phyloP scores from a whole-genome alignment of 148 eudicot genomes.

The Cornus controversa region DNA sequence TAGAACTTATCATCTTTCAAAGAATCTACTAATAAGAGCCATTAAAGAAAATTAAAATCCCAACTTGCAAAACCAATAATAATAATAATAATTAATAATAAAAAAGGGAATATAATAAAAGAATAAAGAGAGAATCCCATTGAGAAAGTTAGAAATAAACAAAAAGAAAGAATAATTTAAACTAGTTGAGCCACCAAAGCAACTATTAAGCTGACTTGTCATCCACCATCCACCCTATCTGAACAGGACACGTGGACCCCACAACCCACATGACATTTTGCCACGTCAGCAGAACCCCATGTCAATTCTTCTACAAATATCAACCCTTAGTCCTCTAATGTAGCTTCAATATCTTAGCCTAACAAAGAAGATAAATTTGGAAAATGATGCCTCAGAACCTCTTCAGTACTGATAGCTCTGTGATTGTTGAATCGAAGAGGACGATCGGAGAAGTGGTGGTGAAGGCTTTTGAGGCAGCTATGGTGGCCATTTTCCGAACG shows the following conservation, averaged over 20 bases:
- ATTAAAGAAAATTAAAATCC: not conserved
- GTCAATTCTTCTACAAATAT: slow-evolving; percentile 22
- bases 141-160: not conserved
- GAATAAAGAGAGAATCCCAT: not conserved
- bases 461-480: slow-evolving; percentile 23
- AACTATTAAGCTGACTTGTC: slow-evolving; percentile 5
- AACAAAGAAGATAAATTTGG: not conserved
- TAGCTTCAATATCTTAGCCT: slow-evolving; percentile 13
- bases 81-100: too few species aligned
- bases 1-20: not conserved
- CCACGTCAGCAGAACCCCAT: slow-evolving; percentile 3
- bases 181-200: not conserved
- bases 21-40: not conserved
- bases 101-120: too few species aligned
- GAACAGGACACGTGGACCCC: slow-evolving; percentile 2
- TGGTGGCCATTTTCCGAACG: slow-evolving; percentile 5
- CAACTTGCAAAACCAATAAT: not conserved
- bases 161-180: not conserved
- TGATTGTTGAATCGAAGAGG: slow-evolving; percentile 51
- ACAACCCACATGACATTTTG: not conserved
- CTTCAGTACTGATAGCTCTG: slow-evolving; percentile 42
- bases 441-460: slow-evolving; percentile 38
- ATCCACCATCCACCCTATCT: slow-evolving; percentile 10
- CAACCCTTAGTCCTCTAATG: not conserved
- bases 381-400: slow-evolving; percentile 40